Conservation (phyloP, 2,329 filamentous ascomycete genomes). For the Neonectria ditissima region DNA sequence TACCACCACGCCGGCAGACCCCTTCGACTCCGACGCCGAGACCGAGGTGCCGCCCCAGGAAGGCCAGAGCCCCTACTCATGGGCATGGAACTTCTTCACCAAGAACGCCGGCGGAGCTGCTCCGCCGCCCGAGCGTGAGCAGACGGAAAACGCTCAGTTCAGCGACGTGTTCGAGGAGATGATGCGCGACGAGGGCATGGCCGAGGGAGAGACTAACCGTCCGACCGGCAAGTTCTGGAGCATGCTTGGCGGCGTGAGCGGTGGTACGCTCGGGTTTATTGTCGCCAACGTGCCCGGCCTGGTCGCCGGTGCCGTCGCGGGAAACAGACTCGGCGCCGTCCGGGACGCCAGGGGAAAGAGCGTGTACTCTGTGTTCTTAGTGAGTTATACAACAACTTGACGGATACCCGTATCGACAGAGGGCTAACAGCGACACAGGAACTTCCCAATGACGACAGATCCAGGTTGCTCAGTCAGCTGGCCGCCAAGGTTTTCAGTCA, state of each 20-base stretch:
- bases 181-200: constrained; percentile 87
- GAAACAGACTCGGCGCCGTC: constrained; percentile 90
- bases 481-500: constrained; percentile 89
- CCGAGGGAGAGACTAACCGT: constrained; percentile 71
- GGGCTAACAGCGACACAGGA: constrained; percentile 62
- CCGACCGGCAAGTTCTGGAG: constrained; percentile 86
- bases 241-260: constrained; percentile 85
- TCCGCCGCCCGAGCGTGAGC: constrained; percentile 57
- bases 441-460: constrained; percentile 84
- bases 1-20: constrained; percentile 49
- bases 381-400: constrained; percentile 45
- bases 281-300: constrained; percentile 91
- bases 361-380: constrained; percentile 88
- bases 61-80: constrained; percentile 72
- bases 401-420: neutral
- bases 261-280: constrained; percentile 93
- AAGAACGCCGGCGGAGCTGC: constrained; percentile 42
- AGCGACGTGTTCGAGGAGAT: constrained; percentile 90
- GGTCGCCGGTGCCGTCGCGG: constrained; percentile 89
- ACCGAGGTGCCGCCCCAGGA: constrained; percentile 58
- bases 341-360: constrained; percentile 93
- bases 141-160: constrained; percentile 83
- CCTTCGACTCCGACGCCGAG: constrained; percentile 57
- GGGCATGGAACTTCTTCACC: constrained; percentile 77
- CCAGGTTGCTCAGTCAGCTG: constrained; percentile 83